Conservation (phyloP, 768 basidiomycete genomes). For the Guyanaporus albipodus region DNA sequence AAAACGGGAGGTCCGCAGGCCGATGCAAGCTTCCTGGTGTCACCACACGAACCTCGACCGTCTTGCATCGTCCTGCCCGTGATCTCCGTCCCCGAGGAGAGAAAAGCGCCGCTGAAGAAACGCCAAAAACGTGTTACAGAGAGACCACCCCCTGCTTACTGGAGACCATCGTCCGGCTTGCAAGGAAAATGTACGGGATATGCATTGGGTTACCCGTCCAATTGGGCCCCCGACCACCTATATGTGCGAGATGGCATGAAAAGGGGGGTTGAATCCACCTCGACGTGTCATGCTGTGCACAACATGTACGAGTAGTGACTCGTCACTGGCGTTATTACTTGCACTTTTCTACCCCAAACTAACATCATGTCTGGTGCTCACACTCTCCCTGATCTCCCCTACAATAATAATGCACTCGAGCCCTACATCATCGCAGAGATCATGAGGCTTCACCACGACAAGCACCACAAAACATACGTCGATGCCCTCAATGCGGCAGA, state of each 20-base stretch:
- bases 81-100: constrained; percentile 1
- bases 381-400: constrained; percentile 73
- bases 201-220: constrained; percentile 31
- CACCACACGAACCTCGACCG: constrained; percentile 23
- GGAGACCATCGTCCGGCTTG: constrained; percentile 22
- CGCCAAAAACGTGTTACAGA: constrained; percentile 12
- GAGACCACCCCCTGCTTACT: constrained; percentile 25
- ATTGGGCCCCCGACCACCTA: constrained; percentile 18
- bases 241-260: constrained; percentile 30
- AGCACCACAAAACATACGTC: constrained; percentile 96
- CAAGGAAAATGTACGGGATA: constrained; percentile 29
- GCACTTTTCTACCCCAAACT: constrained; percentile 1
- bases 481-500: constrained; percentile 70
- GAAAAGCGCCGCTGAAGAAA: neutral
- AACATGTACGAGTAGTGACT: neutral
- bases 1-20: neutral
- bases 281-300: constrained; percentile 20
- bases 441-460: constrained; percentile 92
- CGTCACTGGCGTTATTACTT: no score
- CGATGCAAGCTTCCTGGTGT: neutral
- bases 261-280: constrained; percentile 11
- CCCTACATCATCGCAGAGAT: constrained; percentile 88
- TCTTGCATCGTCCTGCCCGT: constrained; percentile 19
- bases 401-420: constrained; percentile 86
- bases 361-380: constrained; percentile 40